phyloP scores from a whole-genome alignment of 768 basidiomycete genomes.

The Leccinum incarnatum region DNA sequence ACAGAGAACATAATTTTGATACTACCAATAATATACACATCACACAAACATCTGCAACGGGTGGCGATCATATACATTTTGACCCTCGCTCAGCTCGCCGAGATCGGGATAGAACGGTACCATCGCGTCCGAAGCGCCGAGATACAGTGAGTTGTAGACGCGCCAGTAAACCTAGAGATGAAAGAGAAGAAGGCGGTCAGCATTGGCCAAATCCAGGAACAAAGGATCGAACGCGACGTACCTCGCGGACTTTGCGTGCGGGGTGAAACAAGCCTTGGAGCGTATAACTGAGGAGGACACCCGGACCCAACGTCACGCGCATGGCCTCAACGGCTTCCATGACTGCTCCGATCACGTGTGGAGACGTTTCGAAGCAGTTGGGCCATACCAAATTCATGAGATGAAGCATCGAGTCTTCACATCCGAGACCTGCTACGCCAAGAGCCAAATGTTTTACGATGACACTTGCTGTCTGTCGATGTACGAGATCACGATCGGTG shows the following conservation, averaged over 20 bases:
- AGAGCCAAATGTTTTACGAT: constrained; percentile 98
- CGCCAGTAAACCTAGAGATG: constrained; percentile 76
- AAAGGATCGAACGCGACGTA: constrained; percentile 34
- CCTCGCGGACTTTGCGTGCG: constrained; percentile 94
- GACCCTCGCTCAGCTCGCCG: constrained; percentile 85
- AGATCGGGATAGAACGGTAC: constrained; percentile 96
- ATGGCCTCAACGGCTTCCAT: constrained; percentile 99
- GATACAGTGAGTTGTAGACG: constrained; percentile 90
- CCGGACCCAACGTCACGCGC: constrained; percentile 93
- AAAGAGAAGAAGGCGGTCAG: constrained; percentile 5
- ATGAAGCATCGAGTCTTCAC: constrained; percentile 97
- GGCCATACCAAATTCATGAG: constrained; percentile 99
- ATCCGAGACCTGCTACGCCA: constrained; percentile 94
- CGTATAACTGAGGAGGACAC: constrained; percentile 87
- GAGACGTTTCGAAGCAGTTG: constrained; percentile 97
- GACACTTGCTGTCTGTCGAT: constrained; percentile 95
- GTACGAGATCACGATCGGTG: constrained; percentile 97
- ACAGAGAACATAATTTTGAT: constrained; percentile 1
- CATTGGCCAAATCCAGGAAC: neutral
- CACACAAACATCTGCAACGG: constrained; percentile 82
- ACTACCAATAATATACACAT: constrained; percentile 15
- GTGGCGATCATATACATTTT: constrained; percentile 85
- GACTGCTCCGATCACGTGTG: constrained; percentile 96
- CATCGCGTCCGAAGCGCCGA: constrained; percentile 86
- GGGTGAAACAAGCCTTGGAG: constrained; percentile 97